A percentile compares a stretch with the other conserved stretches of the same genome.
phyloP scores from a whole-genome alignment of 2,329 filamentous ascomycete genomes.

The Fusarium nygamai region DNA sequence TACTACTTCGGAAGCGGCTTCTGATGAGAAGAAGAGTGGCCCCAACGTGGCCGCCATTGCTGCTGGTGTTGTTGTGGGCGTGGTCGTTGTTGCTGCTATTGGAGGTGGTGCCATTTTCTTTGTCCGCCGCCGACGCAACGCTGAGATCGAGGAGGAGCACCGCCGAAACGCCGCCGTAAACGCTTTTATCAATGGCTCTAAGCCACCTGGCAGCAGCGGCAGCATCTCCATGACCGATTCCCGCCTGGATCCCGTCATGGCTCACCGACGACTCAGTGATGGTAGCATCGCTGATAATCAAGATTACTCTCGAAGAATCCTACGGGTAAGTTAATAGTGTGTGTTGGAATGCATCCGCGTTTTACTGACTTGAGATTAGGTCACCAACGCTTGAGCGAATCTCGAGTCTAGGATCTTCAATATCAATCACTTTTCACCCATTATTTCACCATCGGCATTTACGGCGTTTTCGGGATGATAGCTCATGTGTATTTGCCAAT shows the following conservation, averaged over 20 bases:
- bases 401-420: slow-evolving; percentile 17
- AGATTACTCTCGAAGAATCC: slow-evolving; percentile 94
- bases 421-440: background rate
- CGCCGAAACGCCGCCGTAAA: slow-evolving; percentile 82
- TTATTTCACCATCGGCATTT: slow-evolving; percentile 50
- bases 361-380: slow-evolving; percentile 42
- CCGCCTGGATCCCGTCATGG: slow-evolving; percentile 87
- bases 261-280: slow-evolving; percentile 85
- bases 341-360: background rate
- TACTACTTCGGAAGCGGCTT: background rate
- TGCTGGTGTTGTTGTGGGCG: slow-evolving; percentile 86
- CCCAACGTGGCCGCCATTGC: slow-evolving; percentile 87
- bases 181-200: slow-evolving; percentile 74
- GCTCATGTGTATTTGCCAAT: slow-evolving; percentile 51
- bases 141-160: slow-evolving; percentile 85
- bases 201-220: slow-evolving; percentile 71
- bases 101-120: slow-evolving; percentile 77
- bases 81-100: slow-evolving; percentile 74
- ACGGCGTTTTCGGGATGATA: slow-evolving; percentile 55
- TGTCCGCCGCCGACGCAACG: slow-evolving; percentile 78
- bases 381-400: slow-evolving; percentile 66
- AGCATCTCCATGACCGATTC: slow-evolving; percentile 80
- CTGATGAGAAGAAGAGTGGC: slow-evolving; percentile 44
- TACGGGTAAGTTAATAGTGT: slow-evolving; percentile 71
- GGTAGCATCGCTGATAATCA: slow-evolving; percentile 97